Base-by-base conservation (phyloP, 192 early-diverging fungal genomes). In the Phycomyces nitens region DNA sequence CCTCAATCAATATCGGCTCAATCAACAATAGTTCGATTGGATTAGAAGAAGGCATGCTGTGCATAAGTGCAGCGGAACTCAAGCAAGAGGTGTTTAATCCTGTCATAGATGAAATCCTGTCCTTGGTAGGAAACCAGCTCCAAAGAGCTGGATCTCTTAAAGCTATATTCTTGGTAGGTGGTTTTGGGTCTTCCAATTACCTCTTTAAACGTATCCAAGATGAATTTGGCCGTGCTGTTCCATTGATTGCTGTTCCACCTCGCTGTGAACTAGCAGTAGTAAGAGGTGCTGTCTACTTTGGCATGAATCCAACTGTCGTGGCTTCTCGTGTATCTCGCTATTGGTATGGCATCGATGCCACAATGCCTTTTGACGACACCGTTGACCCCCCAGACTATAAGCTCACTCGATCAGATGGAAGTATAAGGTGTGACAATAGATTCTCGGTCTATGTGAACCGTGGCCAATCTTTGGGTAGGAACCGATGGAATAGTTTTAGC, bases 341-440 rank as follows among this genome's bases (percentile, higher is more conserved):
- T n/a, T 79, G 77, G 75, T 82, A 82, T 51, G 80, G 80, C 14
- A 77, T 80, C 12, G 79, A 80, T 24, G 74, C 79, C 20, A 80
- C 76, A 24, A 77, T 74, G 52, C 71, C 73, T 10, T 80, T 80
- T 62, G 79, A 80, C 54, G 79, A 80, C 49, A 70, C 73, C 26
- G 62, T 77, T 18, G 79, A 80, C 51, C 79, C 79, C 9, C 76
- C 76, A 18, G 70, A 71, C 9, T 77, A 80, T 41, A 80, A 75
- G 58, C 75, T 80, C 22, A 63, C 75, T n/a, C 70, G 76, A 14
- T 70, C 76, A 14, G 79, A 80, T 66, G 79, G 79, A 11, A 71
- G 74, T 54, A 58, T 80, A n/a, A 72, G 79, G 9, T 80, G 79
- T 69, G 76, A 80, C 60, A 77, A 80, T n/a, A 69, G 76, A 2